phyloP scores from a whole-genome alignment of 345 rosid species.

The Eucalyptus brandiana region DNA sequence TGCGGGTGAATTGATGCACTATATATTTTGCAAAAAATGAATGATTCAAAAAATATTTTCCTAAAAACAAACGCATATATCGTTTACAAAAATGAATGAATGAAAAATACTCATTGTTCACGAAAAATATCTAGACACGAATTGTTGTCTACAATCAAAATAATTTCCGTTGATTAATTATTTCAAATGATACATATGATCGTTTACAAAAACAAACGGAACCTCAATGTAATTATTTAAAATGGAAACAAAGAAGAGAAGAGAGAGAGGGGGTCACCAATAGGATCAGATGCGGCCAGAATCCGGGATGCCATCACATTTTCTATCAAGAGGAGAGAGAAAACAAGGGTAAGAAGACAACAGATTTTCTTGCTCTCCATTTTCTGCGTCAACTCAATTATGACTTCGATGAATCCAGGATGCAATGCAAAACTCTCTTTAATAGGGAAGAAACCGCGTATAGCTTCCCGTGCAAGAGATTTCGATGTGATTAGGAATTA shows the following conservation, averaged over 20 bases:
- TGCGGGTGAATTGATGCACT: accelerated
- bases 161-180: too few species aligned
- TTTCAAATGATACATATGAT: too few species aligned
- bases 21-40: too few species aligned
- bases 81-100: too few species aligned
- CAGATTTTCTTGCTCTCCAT: neutral
- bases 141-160: too few species aligned
- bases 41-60: too few species aligned
- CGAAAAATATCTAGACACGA: accelerated
- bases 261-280: neutral
- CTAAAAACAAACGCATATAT: accelerated
- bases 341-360: neutral
- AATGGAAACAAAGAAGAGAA: accelerated
- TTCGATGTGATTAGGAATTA: neutral
- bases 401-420: neutral
- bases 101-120: too few species aligned
- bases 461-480: neutral
- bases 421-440: neutral
- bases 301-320: neutral
- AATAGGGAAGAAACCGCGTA: neutral
- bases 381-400: neutral
- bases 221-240: too few species aligned
- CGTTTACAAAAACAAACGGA: accelerated
- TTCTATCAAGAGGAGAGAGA: neutral
- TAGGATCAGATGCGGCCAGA: neutral